Conservation (phyloP, 108 stramenopile species). For the Cyclotella atomus region DNA sequence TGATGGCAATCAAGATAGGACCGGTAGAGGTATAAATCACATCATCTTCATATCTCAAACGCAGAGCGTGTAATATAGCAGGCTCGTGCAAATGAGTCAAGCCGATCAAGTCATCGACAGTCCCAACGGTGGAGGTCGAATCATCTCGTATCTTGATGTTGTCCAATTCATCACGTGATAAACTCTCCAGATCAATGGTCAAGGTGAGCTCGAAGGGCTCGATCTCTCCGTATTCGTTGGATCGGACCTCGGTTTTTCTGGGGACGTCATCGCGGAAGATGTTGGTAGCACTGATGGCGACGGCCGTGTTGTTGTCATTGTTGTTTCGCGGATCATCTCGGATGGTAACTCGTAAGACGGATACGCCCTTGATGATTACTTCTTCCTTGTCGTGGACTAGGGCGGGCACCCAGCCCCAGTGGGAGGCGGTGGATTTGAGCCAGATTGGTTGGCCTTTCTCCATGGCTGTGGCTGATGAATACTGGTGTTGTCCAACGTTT, state of each 20-base stretch:
- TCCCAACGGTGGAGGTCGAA: conserved; percentile 37
- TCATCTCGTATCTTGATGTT: conserved; percentile 80
- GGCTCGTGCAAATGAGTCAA: conserved; percentile 52
- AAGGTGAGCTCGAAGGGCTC: conserved; percentile 64
- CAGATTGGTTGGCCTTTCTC: conserved; percentile 86
- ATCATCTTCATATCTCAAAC: conserved; percentile 51
- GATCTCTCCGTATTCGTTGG: conserved; percentile 56
- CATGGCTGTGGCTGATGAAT: too few species aligned
- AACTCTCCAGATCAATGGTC: conserved; percentile 73
- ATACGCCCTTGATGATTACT: conserved; percentile 35
- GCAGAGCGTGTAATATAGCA: conserved; percentile 50
- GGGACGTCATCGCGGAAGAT: conserved; percentile 24
- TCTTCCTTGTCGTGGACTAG: conserved; percentile 73
- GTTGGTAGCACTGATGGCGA: conserved; percentile 6
- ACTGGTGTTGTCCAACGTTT: too few species aligned
- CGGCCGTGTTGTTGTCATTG: neutral
- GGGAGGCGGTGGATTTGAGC: conserved; percentile 77
- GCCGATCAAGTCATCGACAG: conserved; percentile 66
- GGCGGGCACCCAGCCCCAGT: conserved; percentile 93
- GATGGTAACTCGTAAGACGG: conserved; percentile 29
- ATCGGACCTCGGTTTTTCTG: conserved; percentile 4
- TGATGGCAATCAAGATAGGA: conserved; percentile 70
- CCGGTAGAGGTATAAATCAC: conserved; percentile 73
- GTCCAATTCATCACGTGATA: conserved; percentile 78
- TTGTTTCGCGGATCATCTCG: conserved; percentile 58